Evolutionary conservation across 805 yeast species (phyloP).

Genomic region (Zygosaccharomyces rouxii): DNA sequence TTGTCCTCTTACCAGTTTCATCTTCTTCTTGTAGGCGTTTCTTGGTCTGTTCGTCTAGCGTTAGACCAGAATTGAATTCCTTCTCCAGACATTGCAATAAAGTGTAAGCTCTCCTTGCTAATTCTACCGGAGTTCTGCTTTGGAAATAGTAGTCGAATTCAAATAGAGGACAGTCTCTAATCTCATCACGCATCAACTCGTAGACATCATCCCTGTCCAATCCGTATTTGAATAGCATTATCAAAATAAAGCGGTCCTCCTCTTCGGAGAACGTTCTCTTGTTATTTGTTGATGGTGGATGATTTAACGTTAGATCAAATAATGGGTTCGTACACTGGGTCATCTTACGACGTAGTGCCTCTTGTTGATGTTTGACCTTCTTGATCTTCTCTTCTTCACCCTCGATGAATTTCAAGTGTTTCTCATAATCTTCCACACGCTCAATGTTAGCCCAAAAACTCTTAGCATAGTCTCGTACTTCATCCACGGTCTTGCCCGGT

Average conservation of each 20-base stretch:
- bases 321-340: conserved; percentile 69
- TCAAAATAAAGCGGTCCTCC: conserved; percentile 82
- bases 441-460: conserved; percentile 77
- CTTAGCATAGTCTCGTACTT: conserved; percentile 69
- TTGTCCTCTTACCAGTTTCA: conserved; percentile 23
- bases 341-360: conserved; percentile 70
- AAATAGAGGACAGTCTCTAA: conserved; percentile 70
- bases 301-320: conserved; percentile 66
- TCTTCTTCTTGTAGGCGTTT: conserved; percentile 30
- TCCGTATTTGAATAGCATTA: conserved; percentile 77
- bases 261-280: conserved; percentile 75
- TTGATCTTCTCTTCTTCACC: conserved; percentile 81
- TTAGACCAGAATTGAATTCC: conserved; percentile 50
- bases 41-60: conserved; percentile 24
- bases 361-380: conserved; percentile 64
- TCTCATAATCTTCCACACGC: conserved; percentile 85
- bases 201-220: conserved; percentile 72
- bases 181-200: conserved; percentile 71
- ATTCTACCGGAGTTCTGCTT: conserved; percentile 70
- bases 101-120: conserved; percentile 77
- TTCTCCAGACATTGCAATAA: conserved; percentile 68
- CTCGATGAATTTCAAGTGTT: conserved; percentile 75
- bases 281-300: conserved; percentile 65
- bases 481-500: conserved; percentile 75
- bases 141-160: conserved; percentile 85